Percentiles rank a stretch among this genome's conserved stretches.
These are phyloP conservation scores for Ormosia emarginata DNA, from an alignment of 306 rosid genomes.

Conservation along the genomic window DNA sequence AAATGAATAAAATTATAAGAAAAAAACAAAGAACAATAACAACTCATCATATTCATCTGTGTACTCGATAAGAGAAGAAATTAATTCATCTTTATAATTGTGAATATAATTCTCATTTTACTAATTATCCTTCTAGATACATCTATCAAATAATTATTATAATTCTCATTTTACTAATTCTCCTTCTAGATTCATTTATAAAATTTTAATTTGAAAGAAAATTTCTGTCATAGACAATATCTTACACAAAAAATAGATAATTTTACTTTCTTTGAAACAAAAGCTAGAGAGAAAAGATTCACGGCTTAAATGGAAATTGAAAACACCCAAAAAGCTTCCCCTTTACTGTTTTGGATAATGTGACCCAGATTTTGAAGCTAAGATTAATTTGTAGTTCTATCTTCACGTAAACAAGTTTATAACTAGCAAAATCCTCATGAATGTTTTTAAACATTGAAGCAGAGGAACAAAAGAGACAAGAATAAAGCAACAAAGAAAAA, in stretches of 20 bases:
- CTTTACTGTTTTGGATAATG: conserved; percentile 22
- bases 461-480: not conserved
- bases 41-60: not conserved
- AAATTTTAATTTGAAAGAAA: not conserved
- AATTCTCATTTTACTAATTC: not conserved
- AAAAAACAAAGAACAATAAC: too few relatives aligned
- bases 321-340: not conserved
- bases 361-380: not conserved
- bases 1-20: too few relatives aligned
- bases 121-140: not conserved
- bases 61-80: not conserved
- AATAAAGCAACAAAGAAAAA: not conserved
- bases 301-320: not conserved
- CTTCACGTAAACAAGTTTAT: not conserved
- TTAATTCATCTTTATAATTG: not conserved
- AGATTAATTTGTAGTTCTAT: not conserved
- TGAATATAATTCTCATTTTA: not conserved
- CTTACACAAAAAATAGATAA: not conserved
- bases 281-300: not conserved
- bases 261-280: not conserved
- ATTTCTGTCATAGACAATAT: not conserved
- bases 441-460: not conserved
- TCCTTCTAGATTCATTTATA: not conserved
- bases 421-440: not conserved
- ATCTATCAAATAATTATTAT: not conserved